Base-by-base conservation (phyloP, 192 early-diverging fungal species). In the Oehlia diaphana region DNA sequence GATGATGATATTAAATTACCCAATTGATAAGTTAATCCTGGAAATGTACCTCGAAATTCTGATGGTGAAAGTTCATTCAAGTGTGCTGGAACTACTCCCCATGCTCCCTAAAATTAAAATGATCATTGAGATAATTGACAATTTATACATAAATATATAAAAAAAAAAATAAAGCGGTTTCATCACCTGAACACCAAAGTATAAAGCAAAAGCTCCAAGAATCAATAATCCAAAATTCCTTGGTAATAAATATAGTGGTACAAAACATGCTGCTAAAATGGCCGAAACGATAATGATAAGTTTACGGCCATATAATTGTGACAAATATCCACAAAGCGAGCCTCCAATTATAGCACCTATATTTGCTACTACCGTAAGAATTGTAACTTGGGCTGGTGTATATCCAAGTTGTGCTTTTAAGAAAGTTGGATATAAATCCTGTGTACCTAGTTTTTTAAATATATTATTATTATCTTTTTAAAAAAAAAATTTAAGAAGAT, bases 381-480 rank as follows among this genome's bases (percentile, higher is more conserved):
- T 79, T 4, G 92, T 91, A 23, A 87, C 84, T 63, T 92, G 84
- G 12, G 76, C 72, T 19, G 85, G 50, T 4, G 84, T 81, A 74
- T 88, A 92, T 6, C 88, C 89, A 28, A 89, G 84, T 79, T 92
- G 90, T 65, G 83, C 81, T 64, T 84, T 86, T 44, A 94, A 80
- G 79, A 89, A 93, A 19, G 93, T 92, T 13, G 93, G 93, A 76
- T 88, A 93, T 61, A 94, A 77, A 81, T 94, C 93, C 78, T 93
- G 90, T 72, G 88, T 88, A 5, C 81, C 79, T 75, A 75, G n/a
- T 37, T 16, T 19, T 14, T 31, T 31, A 31, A 31, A 31, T 31
- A 31, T 31, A 31, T 31, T 31, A 31, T 31, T 1, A 31, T 31
- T 31, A 31, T 31, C 31, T 31, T 31, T 31, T 31, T 31, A 1